Base-by-base conservation (phyloP, 169 alveolate species). In the Plasmodium sp. region DNA sequence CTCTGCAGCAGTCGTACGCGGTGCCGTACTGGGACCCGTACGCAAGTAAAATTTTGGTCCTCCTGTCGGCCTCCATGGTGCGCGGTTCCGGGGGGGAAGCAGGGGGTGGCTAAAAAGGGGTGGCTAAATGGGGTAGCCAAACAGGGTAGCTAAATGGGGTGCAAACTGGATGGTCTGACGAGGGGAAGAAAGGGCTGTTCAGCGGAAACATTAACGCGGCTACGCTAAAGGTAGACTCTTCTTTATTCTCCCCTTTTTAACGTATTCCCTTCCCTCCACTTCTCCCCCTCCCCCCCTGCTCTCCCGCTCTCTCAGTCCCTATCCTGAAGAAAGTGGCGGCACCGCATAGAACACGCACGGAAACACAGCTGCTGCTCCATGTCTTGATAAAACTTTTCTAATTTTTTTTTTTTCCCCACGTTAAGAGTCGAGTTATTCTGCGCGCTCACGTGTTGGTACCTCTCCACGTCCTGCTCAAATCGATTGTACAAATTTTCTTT, bases 21-120 rank as follows among this genome's bases (percentile, higher is more conserved):
- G 83, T 90, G 18, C 94, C 94, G 73, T 67, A 90, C 73, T 90
- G 92, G 14, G 94, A 90, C 2, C 94, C 94, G 18, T 62, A 90
- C 5, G 43, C 10, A 34, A 90, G 18, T 51, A 90, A 43, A 81
- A 90, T 77, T 39, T 75, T 71, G 27, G 3, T 27, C 16, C 36
- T 41, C 58, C 31, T 77, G 36, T 72, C 58, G 56, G 12, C 27
- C n/a, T 84, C 84, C 92, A 84, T 84, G 14, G 10, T 71, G 33
- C n/a, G 12, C 77, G 77, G 33, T 62, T 51, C 22, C 27, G 22
- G 3, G 18, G 2, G 4, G 12, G 62, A 51, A 12, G 9, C 12
- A 16, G 16, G 62, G 62, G 62, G 34, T 16, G 33, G 16, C 27
- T 22, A 22, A 22, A 18, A n/a, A n/a, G 62, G 62, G 62, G 34